A percentile compares a stretch with the other conserved stretches of the same genome.
Evolutionary conservation across 2,329 filamentous ascomycete species (phyloP).

Genomic region (Neofusicoccum laricinum): DNA sequence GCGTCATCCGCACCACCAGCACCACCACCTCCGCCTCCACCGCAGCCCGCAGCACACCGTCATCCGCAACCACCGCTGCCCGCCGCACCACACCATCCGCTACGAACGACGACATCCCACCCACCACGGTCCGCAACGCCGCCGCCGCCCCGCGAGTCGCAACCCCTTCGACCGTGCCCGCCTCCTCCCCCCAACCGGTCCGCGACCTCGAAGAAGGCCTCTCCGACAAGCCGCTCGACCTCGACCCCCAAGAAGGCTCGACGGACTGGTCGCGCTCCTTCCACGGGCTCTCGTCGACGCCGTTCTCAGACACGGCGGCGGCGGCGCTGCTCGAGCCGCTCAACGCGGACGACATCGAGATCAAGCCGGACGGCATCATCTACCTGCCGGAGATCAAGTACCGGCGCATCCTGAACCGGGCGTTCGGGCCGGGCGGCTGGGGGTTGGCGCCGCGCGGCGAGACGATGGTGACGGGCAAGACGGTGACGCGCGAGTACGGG

Average conservation of each 20-base stretch:
- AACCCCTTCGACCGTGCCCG: slow-evolving; percentile 20
- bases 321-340: slow-evolving; percentile 67
- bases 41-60: not conserved
- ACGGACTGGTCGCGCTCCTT: slow-evolving; percentile 82
- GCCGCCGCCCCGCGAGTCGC: not conserved
- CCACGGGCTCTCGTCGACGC: slow-evolving; percentile 68
- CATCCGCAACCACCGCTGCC: not conserved
- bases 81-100: slow-evolving; percentile 20
- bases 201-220: slow-evolving; percentile 51
- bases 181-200: slow-evolving; percentile 18
- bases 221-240: slow-evolving; percentile 39
- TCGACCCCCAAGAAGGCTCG: slow-evolving; percentile 43
- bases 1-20: not conserved
- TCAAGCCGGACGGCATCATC: slow-evolving; percentile 95
- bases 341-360: slow-evolving; percentile 75
- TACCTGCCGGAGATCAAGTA: slow-evolving; percentile 99
- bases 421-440: slow-evolving; percentile 95
- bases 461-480: slow-evolving; percentile 76
- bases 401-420: slow-evolving; percentile 79
- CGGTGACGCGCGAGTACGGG: slow-evolving; percentile 87
- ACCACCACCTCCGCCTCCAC: not conserved
- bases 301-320: slow-evolving; percentile 69
- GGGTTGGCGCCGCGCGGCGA: slow-evolving; percentile 86
- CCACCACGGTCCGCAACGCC: not conserved
- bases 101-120: not conserved